Base-by-base conservation (phyloP, 1,139 yeast genomes). In the Blastobotrys capitulatus region DNA sequence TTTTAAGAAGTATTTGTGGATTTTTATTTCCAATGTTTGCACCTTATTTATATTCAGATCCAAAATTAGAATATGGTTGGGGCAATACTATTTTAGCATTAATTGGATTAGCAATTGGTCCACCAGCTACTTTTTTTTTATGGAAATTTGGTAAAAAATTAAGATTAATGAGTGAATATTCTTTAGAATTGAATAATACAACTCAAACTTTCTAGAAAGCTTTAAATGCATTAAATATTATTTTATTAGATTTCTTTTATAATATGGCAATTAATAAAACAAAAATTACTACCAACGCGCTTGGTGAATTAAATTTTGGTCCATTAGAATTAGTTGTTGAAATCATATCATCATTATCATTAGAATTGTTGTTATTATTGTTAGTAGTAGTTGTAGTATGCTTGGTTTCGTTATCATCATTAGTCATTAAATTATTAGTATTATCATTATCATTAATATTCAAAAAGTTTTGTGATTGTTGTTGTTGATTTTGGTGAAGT, bases 1-100 rank as follows among this genome's bases (percentile, higher is more conserved):
- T 79, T 42, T 77, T 79, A 59, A 64, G 86, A 51, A 77, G 83
- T n/a, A 61, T 72, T 38, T 72, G 79, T 58, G 85, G 84, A 0
- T 79, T 79, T 58, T 71, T 74, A 16, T 78, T 80, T 48, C 66
- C 68, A 10, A 51, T 60, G 19, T 62, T 64, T 51, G 70, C 66
- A 5, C 55, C 63, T 8, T 59, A 61, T 42, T 58, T 64, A 63
- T 66, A 63, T 42, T 65, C 50, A 56, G 46, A 52, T 54, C 13
- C 43, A 46, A n/a, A 37, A 9, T 55, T 69, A 15, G 77, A 79
- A 29, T 79, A 78, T 55, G 86, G 86, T 6, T 81, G 86, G 86
- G 83, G 83, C 15, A 77, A 77, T 54, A 70, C 81, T 0, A 59
- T 78, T 58, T 75, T 78, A 60, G 82, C 74, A 0, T 68, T 78